Base-by-base conservation (phyloP, 2,329 filamentous ascomycete genomes). In the Stylonectria norvegica region DNA sequence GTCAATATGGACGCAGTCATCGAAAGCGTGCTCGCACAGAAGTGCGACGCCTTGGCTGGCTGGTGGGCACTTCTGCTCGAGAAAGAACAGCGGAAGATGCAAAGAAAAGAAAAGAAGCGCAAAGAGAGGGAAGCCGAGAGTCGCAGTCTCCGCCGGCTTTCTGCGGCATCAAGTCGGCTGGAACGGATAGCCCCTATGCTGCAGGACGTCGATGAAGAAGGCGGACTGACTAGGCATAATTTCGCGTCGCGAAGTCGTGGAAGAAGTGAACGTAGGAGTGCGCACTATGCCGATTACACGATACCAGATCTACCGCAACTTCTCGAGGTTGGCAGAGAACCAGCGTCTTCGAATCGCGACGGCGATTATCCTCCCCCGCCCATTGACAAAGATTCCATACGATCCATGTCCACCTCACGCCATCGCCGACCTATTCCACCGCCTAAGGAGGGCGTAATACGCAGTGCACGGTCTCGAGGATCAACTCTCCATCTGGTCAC, bases 31-130 rank as follows among this genome's bases (percentile, higher is more conserved):
- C 66, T 95, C 23, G 81, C 89, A 4, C 89, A 95, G 61, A 79
- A 88, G 50, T 97, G 93, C 59, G 91, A 98, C 65, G 78, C 85
- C 5, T 70, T 98, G 34, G 88, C 89, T 36, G 93, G 93, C 5
- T 98, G 93, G 93, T 98, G 93, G 93, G 86, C 88, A 3, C 67
- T 98, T 19, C 69, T 98, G 27, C 81, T 97, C 8, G 93, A 97
- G 59, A 98, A 97, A 62, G 93, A 98, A 60, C 81, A 89, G 60
- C 81, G 89, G 7, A 98, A 98, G 64, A 83, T 90, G 49, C 76
- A 70, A 47, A 76, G 89, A 45, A 75, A 84, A 47, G 89, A 96
- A 56, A 79, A 81, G 38, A 96, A 91, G 60, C 79, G 91, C 7
- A 89, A 78, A 58, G 90, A 97, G 60, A 83, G 81, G 53, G 90